Base-by-base conservation (phyloP, 2,329 filamentous ascomycete genomes). In the Septoria linicola region DNA sequence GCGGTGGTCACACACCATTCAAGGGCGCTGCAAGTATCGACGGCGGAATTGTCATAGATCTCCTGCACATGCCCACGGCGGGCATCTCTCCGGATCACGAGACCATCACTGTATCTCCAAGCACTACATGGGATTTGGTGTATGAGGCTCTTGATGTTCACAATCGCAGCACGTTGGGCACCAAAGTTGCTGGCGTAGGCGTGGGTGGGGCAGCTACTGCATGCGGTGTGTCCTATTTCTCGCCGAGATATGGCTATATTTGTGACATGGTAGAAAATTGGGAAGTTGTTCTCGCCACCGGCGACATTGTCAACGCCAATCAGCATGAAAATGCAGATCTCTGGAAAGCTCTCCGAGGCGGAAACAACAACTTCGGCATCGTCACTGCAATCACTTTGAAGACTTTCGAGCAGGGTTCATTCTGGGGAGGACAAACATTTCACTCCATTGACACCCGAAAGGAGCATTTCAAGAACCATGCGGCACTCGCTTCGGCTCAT, bases 141-240 rank as follows among this genome's bases (percentile, higher is more conserved):
- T 59, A 59, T 27, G 35, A 44, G 11, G 50, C 42, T 10, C 49
- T 65, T 8, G 53, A 55, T 27, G 42, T 40, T n/a, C 21, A 49
- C 31, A 49, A 53, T 16, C 32, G 63, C 8, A 40, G 50, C 8
- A 59, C 58, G 8, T 36, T 56, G 7, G 62, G 63, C n/a, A 60
- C 59, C 13, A 51, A 59, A 34, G 52, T 56, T 8, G 56, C 54
- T 11, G 43, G 42, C 13, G 59, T 66, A n/a, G 65, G 65, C 19
- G 64, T 66, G 14, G 63, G 61, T 8, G 65, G 65, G 14, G 47
- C 65, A 2, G 58, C 52, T 3, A 52, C 62, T 5, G 62, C 63
- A 10, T 64, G 66, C n/a, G 64, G 65, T n/a, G 58, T 64, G 19
- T 63, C 59, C 1, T 68, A 62, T 54, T 66, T 63, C 40, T 62